Percentiles rank a stretch among this genome's conserved stretches.
Conservation (phyloP, 768 basidiomycete species). For the Pleurotus sapidus region DNA sequence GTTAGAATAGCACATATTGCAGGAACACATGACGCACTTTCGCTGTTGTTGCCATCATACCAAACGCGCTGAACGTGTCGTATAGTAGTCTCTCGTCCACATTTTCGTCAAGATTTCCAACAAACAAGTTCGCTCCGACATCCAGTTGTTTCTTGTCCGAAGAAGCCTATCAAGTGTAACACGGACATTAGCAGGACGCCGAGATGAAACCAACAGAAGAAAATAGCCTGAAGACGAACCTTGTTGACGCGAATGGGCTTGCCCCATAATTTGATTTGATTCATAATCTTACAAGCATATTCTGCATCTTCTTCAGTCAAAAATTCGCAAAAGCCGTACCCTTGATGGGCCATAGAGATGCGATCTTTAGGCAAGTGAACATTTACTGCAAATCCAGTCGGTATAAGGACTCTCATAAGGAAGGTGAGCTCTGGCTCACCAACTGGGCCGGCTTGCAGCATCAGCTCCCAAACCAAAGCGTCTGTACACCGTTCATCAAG, state of each 20-base stretch:
- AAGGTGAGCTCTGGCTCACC: conserved; percentile 52
- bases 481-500: conserved; percentile 94
- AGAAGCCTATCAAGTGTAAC: conserved; percentile 62
- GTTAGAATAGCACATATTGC: conserved; percentile 4
- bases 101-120: conserved; percentile 92
- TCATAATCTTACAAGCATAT: conserved; percentile 99
- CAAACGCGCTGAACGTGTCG: conserved; percentile 95
- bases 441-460: conserved; percentile 98
- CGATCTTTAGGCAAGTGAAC: conserved; percentile 98
- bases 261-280: conserved; percentile 98
- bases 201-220: not conserved
- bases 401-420: not conserved
- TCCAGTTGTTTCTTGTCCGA: conserved; percentile 98
- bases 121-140: conserved; percentile 96
- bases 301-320: conserved; percentile 98
- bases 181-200: conserved; percentile 3
- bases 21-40: conserved; percentile 51
- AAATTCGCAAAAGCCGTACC: conserved; percentile 99
- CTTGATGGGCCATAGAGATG: conserved; percentile 97
- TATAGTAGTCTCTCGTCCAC: conserved; percentile 92
- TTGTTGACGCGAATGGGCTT: conserved; percentile 99
- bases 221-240: conserved; percentile 44
- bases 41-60: conserved; percentile 86
- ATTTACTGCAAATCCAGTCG: conserved; percentile 58
- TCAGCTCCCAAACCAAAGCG: conserved; percentile 95